Conservation (phyloP, 495 filamentous ascomycete species). For the Beverwykella pulmonaria region DNA sequence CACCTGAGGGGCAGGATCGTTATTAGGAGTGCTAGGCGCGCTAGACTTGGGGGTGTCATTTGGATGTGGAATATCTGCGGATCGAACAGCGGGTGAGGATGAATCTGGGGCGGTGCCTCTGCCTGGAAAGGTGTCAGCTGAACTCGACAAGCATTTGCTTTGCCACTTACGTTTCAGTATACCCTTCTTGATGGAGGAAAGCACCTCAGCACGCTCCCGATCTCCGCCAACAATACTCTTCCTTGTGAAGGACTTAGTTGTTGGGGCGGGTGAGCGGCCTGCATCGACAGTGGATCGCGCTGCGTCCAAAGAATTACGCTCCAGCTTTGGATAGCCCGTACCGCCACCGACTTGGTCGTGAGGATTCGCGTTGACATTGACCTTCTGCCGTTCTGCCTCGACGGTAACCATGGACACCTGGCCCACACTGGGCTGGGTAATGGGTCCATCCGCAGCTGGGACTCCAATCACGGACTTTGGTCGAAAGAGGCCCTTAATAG, state of each 20-base stretch:
- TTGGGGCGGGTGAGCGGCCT: constrained; percentile 55
- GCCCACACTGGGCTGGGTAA: constrained; percentile 69
- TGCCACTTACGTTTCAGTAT: constrained; percentile 86
- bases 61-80: constrained; percentile 62
- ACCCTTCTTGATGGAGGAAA: constrained; percentile 87
- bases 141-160: background rate
- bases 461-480: constrained; percentile 88
- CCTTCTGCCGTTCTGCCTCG: constrained; percentile 81
- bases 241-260: constrained; percentile 57
- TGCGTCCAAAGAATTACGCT: constrained; percentile 74
- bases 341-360: constrained; percentile 70
- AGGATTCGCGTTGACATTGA: constrained; percentile 75
- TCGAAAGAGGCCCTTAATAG: constrained; percentile 90
- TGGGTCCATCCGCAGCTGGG: constrained; percentile 64
- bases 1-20: constrained; percentile 55
- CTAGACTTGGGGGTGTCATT: constrained; percentile 80
- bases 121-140: constrained; percentile 47
- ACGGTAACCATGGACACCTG: constrained; percentile 93
- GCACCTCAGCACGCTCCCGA: constrained; percentile 83
- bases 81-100: constrained; percentile 66
- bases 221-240: constrained; percentile 92
- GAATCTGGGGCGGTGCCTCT: constrained; percentile 64
- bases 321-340: constrained; percentile 87
- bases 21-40: constrained; percentile 77
- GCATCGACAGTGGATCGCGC: constrained; percentile 47